Percentiles rank a stretch among this genome's conserved stretches.
phyloP scores from a whole-genome alignment of 768 basidiomycete genomes.

The Termitomyces heimii region DNA sequence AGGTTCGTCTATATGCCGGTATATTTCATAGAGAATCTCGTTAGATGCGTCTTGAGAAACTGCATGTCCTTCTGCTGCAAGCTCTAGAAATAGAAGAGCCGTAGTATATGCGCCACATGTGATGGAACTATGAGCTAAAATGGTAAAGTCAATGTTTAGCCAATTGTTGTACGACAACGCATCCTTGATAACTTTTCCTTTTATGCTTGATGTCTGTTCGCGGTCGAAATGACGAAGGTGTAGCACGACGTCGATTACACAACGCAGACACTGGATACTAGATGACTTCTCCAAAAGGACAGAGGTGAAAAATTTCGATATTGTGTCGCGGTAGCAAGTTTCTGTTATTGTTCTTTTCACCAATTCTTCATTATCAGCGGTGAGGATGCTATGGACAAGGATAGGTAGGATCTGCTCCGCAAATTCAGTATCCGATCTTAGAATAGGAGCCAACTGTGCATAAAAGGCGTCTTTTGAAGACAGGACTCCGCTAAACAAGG shows the following conservation, averaged over 20 bases:
- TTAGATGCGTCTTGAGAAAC: constrained; percentile 35
- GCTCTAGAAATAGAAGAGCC: constrained; percentile 83
- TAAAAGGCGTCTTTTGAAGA: constrained; percentile 55
- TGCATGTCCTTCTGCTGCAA: constrained; percentile 49
- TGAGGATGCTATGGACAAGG: constrained; percentile 66
- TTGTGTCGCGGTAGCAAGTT: constrained; percentile 19
- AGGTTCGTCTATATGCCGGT: constrained; percentile 93
- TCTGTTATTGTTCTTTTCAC: constrained; percentile 12
- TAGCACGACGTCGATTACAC: constrained; percentile 70
- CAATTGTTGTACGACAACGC: constrained; percentile 64
- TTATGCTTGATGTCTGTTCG: constrained; percentile 4
- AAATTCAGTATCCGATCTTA: constrained; percentile 49
- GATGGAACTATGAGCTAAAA: constrained; percentile 71
- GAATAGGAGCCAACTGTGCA: constrained; percentile 55
- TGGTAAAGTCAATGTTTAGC: constrained; percentile 69
- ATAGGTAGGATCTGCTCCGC: constrained; percentile 68
- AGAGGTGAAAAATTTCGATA: constrained; percentile 54
- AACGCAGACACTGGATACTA: constrained; percentile 39
- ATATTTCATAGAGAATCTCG: constrained; percentile 84
- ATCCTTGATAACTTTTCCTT: constrained; percentile 13
- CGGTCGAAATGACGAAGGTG: constrained; percentile 72
- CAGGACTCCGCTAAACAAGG: constrained; percentile 54
- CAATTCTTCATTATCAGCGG: constrained; percentile 16
- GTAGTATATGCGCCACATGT: constrained; percentile 83
- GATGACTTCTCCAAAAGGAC: constrained; percentile 39